Base-by-base conservation (phyloP, 2,329 filamentous ascomycete genomes). In the Chrysoporthe austroafricana region DNA sequence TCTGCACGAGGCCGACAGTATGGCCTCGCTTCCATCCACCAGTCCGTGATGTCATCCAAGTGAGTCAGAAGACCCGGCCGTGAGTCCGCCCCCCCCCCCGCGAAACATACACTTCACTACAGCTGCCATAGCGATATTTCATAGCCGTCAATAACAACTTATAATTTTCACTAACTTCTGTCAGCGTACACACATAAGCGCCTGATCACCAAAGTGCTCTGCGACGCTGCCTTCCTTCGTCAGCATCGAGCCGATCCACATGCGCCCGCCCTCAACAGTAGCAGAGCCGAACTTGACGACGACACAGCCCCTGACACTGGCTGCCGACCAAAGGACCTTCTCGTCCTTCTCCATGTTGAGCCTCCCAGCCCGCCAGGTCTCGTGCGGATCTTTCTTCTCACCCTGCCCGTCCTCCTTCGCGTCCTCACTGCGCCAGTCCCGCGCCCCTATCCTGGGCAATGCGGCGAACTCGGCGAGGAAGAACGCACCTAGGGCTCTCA, bases 251-350 rank as follows among this genome's bases (percentile, higher is more conserved):
- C 89, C 88, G 67, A 98, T 84, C 93, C 94, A 98, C 59, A 86
- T 81, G 72, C 92, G 88, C 4, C 90, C 94, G 36, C 90, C 91
- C 77, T 98, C 94, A 34, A 97, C 90, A 57, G 90, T 90, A 65
- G 84, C 85, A 1, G 94, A 92, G 1, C 92, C 93, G 77, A 98
- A 96, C 77, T 98, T 98, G 72, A 98, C 91, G 36, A 97, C 85
- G 3, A 96, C 90, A 74, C 95, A 97, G 4, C 93, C 91, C 64
- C 94, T 86, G 44, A 96, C 88, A 36, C 85, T 86, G 16, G 94
- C 92, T 14, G 91, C 92, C 36, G 93, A 94, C 93, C 94, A 97
- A 3, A 95, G 82, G 3, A 97, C 78, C 18, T 86, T 86, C 61
- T 85, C 81, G 11, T 79, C 75, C 69, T 79, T 84, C 77, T 96